A percentile compares a stretch with the other conserved stretches of the same genome.
These are phyloP conservation scores for Paramecium sonneborni DNA, from an alignment of 73 alveolate species.

Conservation along the genomic window DNA sequence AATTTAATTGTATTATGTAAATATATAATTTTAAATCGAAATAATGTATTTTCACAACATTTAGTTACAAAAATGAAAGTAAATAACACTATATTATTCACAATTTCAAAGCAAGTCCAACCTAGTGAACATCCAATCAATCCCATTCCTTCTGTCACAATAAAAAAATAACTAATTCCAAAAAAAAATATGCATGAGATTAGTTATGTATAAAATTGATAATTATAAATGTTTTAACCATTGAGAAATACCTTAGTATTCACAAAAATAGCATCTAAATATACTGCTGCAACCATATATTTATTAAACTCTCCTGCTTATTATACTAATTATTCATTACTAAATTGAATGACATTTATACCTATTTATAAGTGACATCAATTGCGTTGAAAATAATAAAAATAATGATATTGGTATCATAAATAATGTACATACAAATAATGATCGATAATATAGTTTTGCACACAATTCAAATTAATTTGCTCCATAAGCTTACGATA, in stretches of 20 bases:
- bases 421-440: not conserved
- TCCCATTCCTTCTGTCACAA: not conserved
- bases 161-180: not conserved
- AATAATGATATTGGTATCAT: not conserved
- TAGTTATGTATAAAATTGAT: not conserved
- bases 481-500: conserved; percentile 31
- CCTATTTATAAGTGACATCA: not conserved
- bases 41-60: not conserved
- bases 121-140: conserved; percentile 10
- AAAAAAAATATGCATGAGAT: not conserved
- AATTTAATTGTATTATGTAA: too few relatives aligned
- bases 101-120: not conserved
- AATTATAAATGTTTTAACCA: conserved; percentile 8
- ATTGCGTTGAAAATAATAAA: not conserved
- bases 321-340: not conserved
- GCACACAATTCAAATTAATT: not conserved
- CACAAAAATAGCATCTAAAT: not conserved
- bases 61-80: not conserved
- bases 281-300: not conserved
- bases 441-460: conserved; percentile 1
- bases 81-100: not conserved
- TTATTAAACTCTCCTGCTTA: not conserved
- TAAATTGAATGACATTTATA: not conserved
- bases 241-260: not conserved
- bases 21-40: not conserved